Conservation (phyloP, 169 alveolate species). For the Theileria parva region DNA sequence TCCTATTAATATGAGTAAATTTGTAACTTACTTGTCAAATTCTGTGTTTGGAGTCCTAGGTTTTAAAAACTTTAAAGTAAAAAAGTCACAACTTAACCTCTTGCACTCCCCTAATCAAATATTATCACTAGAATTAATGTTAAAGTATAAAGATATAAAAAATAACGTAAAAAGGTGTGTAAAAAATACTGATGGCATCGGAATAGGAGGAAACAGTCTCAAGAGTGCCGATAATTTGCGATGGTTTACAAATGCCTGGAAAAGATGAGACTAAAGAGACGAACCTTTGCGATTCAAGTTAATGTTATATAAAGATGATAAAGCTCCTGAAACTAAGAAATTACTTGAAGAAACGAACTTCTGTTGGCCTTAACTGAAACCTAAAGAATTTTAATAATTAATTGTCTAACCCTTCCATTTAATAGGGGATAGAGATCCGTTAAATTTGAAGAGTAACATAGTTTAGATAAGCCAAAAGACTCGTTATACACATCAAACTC, state of each 20-base stretch:
- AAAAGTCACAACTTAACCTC: slow-evolving; percentile 54
- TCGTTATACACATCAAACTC: slow-evolving; percentile 53
- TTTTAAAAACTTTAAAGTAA: slow-evolving; percentile 36
- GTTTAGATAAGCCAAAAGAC: slow-evolving; percentile 41
- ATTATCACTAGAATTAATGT: background rate
- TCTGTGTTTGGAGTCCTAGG: background rate
- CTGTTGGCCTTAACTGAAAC: slow-evolving; percentile 42
- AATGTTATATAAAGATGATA: slow-evolving; percentile 5
- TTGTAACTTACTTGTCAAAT: background rate
- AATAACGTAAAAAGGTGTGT: background rate
- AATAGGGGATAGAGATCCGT: slow-evolving; percentile 10
- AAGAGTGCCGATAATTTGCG: slow-evolving; percentile 33
- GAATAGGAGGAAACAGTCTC: slow-evolving; percentile 17
- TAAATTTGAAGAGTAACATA: slow-evolving; percentile 39
- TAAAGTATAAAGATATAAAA: background rate
- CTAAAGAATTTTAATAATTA: slow-evolving; percentile 2
- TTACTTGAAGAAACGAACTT: slow-evolving; percentile 19
- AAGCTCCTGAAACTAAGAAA: background rate
- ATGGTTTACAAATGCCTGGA: slow-evolving; percentile 51
- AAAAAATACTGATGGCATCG: slow-evolving; percentile 44
- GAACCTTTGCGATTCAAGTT: slow-evolving; percentile 30
- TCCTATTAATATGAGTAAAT: background rate
- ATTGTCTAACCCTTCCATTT: slow-evolving; percentile 25
- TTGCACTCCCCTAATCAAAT: slow-evolving; percentile 45
- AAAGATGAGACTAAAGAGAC: background rate